A percentile compares a stretch with the other conserved stretches of the same genome.
These are phyloP conservation scores for Sequoiadendron giganteum DNA, from an alignment of 75 land plant species.

Conservation along the genomic window DNA sequence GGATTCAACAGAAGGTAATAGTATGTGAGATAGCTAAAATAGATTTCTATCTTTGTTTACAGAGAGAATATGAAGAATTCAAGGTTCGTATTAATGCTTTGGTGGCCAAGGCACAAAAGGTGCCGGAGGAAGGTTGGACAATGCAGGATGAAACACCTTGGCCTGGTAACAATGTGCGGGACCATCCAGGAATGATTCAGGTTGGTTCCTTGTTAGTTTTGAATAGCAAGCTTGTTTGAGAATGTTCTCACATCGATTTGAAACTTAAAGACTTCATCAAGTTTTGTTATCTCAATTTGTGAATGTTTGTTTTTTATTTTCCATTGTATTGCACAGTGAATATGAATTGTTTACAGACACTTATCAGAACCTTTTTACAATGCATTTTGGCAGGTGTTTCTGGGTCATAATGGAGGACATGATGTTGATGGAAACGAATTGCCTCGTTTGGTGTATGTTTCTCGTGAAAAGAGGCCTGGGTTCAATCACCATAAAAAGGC, in stretches of 20 bases:
- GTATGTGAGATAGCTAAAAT: background rate
- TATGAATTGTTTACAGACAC: background rate
- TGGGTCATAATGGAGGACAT: constrained; percentile 66
- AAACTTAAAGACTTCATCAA: background rate
- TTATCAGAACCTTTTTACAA: background rate
- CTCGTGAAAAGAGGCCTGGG: constrained; percentile 88
- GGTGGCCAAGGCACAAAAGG: constrained; percentile 70
- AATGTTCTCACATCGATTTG: background rate
- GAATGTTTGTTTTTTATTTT: background rate
- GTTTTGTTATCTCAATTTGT: background rate
- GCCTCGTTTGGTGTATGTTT: constrained; percentile 83
- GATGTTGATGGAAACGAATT: constrained; percentile 73
- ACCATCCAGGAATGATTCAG: constrained; percentile 89
- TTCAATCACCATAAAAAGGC: constrained; percentile 87
- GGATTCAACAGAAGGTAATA: background rate
- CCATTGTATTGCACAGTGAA: background rate
- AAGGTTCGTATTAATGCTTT: constrained; percentile 75
- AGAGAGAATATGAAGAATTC: constrained; percentile 85
- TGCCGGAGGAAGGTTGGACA: constrained; percentile 80
- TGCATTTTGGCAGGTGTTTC: constrained; percentile 50
- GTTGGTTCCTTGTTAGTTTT: constrained; percentile 18
- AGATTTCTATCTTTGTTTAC: constrained; percentile 12
- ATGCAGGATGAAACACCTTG: constrained; percentile 85
- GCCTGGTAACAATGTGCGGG: constrained; percentile 73
- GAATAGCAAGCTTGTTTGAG: background rate